Base-by-base conservation (phyloP, 805 yeast genomes). In the Sugiyamaella americana region DNA sequence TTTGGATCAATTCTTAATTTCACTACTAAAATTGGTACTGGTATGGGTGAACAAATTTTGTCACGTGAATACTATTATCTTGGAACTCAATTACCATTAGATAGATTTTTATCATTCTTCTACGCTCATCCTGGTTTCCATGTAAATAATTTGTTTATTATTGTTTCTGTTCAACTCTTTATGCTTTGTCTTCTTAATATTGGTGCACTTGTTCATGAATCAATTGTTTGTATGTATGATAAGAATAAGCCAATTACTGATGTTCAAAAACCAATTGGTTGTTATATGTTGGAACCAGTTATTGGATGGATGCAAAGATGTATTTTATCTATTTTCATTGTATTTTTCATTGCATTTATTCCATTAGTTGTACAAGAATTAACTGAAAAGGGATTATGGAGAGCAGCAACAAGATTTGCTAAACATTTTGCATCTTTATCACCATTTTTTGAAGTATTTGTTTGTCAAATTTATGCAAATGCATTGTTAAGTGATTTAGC, bases 61-160 rank as follows among this genome's bases (percentile, higher is more conserved):
- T 84, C 91, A 3, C 72, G 94, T 56, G 94, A 85, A 61, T 84
- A 84, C 64, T 85, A 78, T 63, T 84, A 84, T 59, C 70, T 85
- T 51, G 84, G 89, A 1, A 80, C 88, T 2, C 87, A 82, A 52
- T 67, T 85, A 32, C 87, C 91, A 1, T 66, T 84, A 51, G 93
- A 85, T 59, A 71, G 93, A 56, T 84, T 85, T 67, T 66, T 84
- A 49, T 80, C 91, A 0, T 84, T 85, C 63, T 85, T 80, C 64
- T 85, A 82, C 61, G 94, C 91, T 1, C 94, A 85, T 58, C 88
- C 93, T 1, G 94, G 94, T 18, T 85, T 85, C 68, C 94, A 85
- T 60, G 68, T 84, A 61, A 85, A 85, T 62, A 84, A 85, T 61
- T 78, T 82, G 47, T 80, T 83, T 57, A 84, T 85, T 60, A 75